These are phyloP conservation scores for Terfezia claveryi DNA, from an alignment of 495 filamentous ascomycete genomes.

Conservation along the genomic window DNA sequence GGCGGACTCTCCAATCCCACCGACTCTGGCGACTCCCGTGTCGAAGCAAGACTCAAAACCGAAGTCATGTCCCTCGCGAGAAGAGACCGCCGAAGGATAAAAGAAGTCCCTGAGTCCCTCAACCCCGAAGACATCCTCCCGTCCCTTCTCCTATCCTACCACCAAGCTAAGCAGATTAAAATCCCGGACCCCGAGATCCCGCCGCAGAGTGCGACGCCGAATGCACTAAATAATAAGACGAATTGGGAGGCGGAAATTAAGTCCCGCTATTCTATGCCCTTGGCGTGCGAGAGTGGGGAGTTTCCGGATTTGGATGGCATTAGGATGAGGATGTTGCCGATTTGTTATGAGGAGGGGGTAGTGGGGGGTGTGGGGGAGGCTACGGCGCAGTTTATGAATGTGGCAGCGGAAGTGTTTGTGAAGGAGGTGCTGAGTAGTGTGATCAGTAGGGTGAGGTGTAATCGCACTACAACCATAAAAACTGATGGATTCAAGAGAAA, in stretches of 20 bases:
- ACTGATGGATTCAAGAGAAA: slow-evolving; percentile 26
- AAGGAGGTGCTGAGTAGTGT: slow-evolving; percentile 68
- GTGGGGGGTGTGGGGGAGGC: slow-evolving; percentile 45
- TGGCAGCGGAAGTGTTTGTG: slow-evolving; percentile 76
- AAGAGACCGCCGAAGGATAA: slow-evolving; percentile 67
- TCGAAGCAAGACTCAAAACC: slow-evolving; percentile 65
- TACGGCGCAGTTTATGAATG: slow-evolving; percentile 66
- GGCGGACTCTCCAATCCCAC: slow-evolving; percentile 47
- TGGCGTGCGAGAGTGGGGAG: slow-evolving; percentile 75
- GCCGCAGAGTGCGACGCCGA: slow-evolving; percentile 40
- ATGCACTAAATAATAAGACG: slow-evolving; percentile 17
- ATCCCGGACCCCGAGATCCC: slow-evolving; percentile 44
- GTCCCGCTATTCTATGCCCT: slow-evolving; percentile 69
- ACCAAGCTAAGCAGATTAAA: slow-evolving; percentile 42
- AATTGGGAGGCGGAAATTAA: slow-evolving; percentile 84
- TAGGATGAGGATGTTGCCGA: slow-evolving; percentile 67
- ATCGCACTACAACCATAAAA: slow-evolving; percentile 59
- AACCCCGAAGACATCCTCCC: slow-evolving; percentile 41
- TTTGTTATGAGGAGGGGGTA: slow-evolving; percentile 83
- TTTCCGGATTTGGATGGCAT: slow-evolving; percentile 70
- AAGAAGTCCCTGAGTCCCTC: slow-evolving; percentile 32
- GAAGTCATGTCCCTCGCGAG: slow-evolving; percentile 85
- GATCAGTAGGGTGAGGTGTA: slow-evolving; percentile 54
- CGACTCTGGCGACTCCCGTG: slow-evolving; percentile 52
- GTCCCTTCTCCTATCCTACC: slow-evolving; percentile 46